Conservation (phyloP, 2,329 filamentous ascomycete genomes). For the Clarireedia homoeocarpa region DNA sequence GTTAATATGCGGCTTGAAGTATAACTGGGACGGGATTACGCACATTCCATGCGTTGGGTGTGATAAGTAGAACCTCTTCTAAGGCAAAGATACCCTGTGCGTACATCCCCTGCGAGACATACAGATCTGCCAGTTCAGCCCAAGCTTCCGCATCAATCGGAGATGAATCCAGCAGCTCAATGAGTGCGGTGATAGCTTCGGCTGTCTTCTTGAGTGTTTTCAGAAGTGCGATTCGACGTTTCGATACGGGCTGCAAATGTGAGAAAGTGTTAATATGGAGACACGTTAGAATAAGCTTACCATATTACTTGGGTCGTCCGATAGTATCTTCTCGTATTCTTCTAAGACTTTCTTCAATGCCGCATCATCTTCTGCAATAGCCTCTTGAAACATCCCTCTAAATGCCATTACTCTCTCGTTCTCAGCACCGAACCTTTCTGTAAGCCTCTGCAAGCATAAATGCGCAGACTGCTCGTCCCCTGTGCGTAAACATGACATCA, state of each 20-base stretch:
- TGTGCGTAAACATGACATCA: conserved; percentile 75
- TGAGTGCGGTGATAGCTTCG: conserved; percentile 69
- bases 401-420: conserved; percentile 86
- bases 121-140: conserved; percentile 85
- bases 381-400: conserved; percentile 76
- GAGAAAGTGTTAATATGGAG: conserved; percentile 23
- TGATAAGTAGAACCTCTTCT: conserved; percentile 81
- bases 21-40: conserved; percentile 29
- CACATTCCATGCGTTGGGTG: conserved; percentile 94
- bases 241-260: conserved; percentile 62
- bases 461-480: conserved; percentile 74
- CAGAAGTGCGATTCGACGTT: conserved; percentile 74
- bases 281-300: conserved; percentile 40
- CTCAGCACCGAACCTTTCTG: conserved; percentile 68
- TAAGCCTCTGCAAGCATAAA: conserved; percentile 66
- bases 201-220: conserved; percentile 59
- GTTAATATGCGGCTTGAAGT: conserved; percentile 19
- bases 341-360: conserved; percentile 63
- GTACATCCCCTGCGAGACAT: conserved; percentile 70
- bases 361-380: conserved; percentile 57
- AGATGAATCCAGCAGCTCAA: conserved; percentile 68
- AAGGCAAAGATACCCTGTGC: conserved; percentile 79
- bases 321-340: conserved; percentile 70
- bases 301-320: conserved; percentile 70
- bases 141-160: conserved; percentile 91